Evolutionary conservation across 2,329 filamentous ascomycete species (phyloP).

Genomic region (Xylaria sp.): DNA sequence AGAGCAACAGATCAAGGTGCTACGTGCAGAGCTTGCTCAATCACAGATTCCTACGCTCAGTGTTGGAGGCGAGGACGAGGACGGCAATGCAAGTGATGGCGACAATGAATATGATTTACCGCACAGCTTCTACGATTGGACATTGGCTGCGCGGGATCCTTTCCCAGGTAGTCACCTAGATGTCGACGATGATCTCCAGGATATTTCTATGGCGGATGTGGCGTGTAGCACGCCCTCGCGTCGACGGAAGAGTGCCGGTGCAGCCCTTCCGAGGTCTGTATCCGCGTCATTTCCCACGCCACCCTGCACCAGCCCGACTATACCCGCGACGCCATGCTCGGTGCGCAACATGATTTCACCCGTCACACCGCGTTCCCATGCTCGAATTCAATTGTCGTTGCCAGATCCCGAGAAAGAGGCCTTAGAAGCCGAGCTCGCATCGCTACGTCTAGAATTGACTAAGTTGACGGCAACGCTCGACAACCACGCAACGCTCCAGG

Average conservation of each 20-base stretch:
- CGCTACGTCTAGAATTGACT: slow-evolving; percentile 59
- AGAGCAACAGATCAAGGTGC: slow-evolving; percentile 50
- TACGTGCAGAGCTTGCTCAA: slow-evolving; percentile 48
- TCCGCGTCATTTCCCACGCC: slow-evolving; percentile 62
- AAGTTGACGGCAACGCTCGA: slow-evolving; percentile 61
- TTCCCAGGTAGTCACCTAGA: slow-evolving; percentile 58
- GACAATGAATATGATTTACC: slow-evolving; percentile 24
- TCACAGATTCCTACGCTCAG: slow-evolving; percentile 22
- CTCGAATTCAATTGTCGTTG: slow-evolving; percentile 56
- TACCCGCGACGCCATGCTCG: slow-evolving; percentile 53
- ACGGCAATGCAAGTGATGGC: slow-evolving; percentile 4
- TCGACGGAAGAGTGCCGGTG: slow-evolving; percentile 32
- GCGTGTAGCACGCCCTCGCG: slow-evolving; percentile 62
- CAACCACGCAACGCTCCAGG: slow-evolving; percentile 57
- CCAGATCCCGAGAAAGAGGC: slow-evolving; percentile 56
- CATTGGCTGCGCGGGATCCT: slow-evolving; percentile 59
- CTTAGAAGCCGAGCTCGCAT: slow-evolving; percentile 60
- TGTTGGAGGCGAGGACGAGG: slow-evolving; percentile 21
- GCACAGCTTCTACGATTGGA: slow-evolving; percentile 58
- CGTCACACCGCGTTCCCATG: slow-evolving; percentile 47
- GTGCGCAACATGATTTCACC: slow-evolving; percentile 28
- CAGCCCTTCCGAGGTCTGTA: slow-evolving; percentile 12
- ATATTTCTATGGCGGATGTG: slow-evolving; percentile 62
- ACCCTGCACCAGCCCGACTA: slow-evolving; percentile 60
- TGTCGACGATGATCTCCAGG: slow-evolving; percentile 56